Base-by-base conservation (phyloP, 345 rosid genomes). In the Eucalyptus grandis region DNA sequence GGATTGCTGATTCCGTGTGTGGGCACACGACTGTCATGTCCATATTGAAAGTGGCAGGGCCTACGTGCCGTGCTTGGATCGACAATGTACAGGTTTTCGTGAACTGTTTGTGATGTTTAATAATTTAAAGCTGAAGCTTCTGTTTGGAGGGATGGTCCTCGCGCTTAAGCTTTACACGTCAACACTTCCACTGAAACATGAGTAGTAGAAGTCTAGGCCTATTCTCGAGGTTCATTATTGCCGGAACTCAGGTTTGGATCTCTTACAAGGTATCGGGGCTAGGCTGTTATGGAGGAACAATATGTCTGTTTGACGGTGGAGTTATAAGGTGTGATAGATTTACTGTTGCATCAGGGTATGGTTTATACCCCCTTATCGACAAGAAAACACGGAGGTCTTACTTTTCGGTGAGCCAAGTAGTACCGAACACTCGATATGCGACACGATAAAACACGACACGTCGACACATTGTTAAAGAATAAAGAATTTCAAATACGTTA, bases 371-470 rank as follows among this genome's bases (percentile, higher is more conserved):
- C 5, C 56, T 53, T 53, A 53, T 53, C 4, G 11, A 53, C 0
- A 8, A 0, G 24, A 53, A 53, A 53, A 53, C 26, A 53, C 1
- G 5, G 11, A 53, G 5, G 26, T 53, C 2, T 53, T 24, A 53
- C 11, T 53, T 0, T 53, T 19, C 0, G 5, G 0, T 19, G 58
- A 53, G 10, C 0, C 4, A 53, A 53, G 11, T 53, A 53, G 2
- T 10, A 53, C 0, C 0, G 1, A 9, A 19, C 9, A 7, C 24
- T 3, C 9, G 56, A 53, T 2, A 17, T 6, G 0, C 2, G 22
- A 53, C 24, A 53, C 24, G 24, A 53, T 53, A 53, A 7, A 8
- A 53, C 9, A 53, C 0, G 10, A 53, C 0, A 8, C 5, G 0
- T 1, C 2, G 1, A 19, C 1, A 53, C 4, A 53, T 53, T 2